These are phyloP conservation scores for Cladosporium phlei DNA, from an alignment of 2,329 filamentous ascomycete genomes.

Conservation along the genomic window DNA sequence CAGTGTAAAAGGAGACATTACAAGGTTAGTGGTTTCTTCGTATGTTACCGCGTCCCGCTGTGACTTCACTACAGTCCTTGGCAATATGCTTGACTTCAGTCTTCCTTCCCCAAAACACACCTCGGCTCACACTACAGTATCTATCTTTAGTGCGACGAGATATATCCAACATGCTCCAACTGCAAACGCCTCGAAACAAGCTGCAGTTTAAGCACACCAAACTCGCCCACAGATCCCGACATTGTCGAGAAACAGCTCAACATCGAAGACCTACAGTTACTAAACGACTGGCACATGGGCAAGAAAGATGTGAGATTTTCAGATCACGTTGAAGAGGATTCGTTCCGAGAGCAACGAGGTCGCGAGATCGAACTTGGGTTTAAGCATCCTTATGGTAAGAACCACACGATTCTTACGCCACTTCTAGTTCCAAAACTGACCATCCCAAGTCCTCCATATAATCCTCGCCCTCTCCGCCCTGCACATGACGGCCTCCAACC, in stretches of 20 bases:
- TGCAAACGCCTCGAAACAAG: slow-evolving; percentile 11
- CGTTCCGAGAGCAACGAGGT: slow-evolving; percentile 1
- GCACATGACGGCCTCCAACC: slow-evolving; percentile 10
- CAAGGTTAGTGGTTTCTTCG: slow-evolving; percentile 30
- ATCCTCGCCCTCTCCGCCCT: slow-evolving; percentile 15
- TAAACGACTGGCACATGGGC: slow-evolving; percentile 12
- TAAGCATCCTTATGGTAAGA: slow-evolving; percentile 12
- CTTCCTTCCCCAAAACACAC: too few relatives aligned
- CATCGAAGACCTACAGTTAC: slow-evolving; percentile 15
- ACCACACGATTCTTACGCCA: not conserved
- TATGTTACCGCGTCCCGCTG: not conserved
- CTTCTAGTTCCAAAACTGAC: not conserved
- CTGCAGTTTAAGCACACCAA: slow-evolving; percentile 11
- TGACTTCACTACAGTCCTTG: too few relatives aligned
- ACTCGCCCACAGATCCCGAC: not conserved
- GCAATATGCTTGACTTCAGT: too few relatives aligned
- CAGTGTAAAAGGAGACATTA: slow-evolving; percentile 38
- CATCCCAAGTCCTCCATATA: slow-evolving; percentile 11
- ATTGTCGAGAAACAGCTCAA: slow-evolving; percentile 3
- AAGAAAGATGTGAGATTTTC: slow-evolving; percentile 2
- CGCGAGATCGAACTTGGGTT: slow-evolving; percentile 11
- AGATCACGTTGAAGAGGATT: not conserved
- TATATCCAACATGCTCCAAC: slow-evolving; percentile 13
- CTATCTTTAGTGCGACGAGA: slow-evolving; percentile 16
- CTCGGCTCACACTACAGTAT: too few relatives aligned